A percentile compares a stretch with the other conserved stretches of the same genome.
Evolutionary conservation across 1,284 basidiomycete species (phyloP).

Genomic region (Hypsizygus ulmarius): DNA sequence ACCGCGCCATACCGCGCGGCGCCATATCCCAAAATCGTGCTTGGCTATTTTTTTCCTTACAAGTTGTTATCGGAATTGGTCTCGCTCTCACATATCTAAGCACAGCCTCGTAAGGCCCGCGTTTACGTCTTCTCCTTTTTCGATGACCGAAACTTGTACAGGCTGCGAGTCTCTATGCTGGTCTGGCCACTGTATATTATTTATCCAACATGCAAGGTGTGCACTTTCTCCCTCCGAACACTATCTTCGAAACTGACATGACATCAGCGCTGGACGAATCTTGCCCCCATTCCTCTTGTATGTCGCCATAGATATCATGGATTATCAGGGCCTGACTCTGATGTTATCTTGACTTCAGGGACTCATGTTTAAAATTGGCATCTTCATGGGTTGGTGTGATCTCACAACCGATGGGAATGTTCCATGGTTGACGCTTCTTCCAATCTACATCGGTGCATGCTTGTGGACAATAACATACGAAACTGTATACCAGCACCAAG

Average conservation of each 20-base stretch:
- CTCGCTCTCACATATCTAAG: slow-evolving; percentile 21
- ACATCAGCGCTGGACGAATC: neutral
- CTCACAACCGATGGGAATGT: slow-evolving; percentile 21
- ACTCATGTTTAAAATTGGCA: slow-evolving; percentile 32
- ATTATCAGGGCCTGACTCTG: neutral
- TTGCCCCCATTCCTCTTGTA: neutral
- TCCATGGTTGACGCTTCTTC: slow-evolving; percentile 24
- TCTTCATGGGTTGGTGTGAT: slow-evolving; percentile 33
- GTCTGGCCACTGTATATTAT: slow-evolving; percentile 31
- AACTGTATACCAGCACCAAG: slow-evolving; percentile 30
- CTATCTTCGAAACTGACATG: too few species aligned
- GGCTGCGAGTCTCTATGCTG: slow-evolving; percentile 24
- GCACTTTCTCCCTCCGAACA: neutral
- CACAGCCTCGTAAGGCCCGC: slow-evolving; percentile 21
- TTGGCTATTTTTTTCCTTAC: slow-evolving; percentile 30
- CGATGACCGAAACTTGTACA: slow-evolving; percentile 10
- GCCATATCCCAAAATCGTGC: slow-evolving; percentile 27
- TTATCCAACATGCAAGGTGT: slow-evolving; percentile 33
- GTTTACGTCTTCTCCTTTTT: neutral
- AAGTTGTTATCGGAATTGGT: slow-evolving; percentile 24
- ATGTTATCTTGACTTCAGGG: slow-evolving; percentile 20
- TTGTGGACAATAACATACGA: slow-evolving; percentile 33
- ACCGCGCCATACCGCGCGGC: slow-evolving; percentile 29
- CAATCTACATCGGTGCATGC: slow-evolving; percentile 26
- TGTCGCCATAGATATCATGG: neutral